Percentiles rank a stretch among this genome's conserved stretches.
Conservation (phyloP, 1,284 basidiomycete genomes). For the Pterulicium gracile region DNA sequence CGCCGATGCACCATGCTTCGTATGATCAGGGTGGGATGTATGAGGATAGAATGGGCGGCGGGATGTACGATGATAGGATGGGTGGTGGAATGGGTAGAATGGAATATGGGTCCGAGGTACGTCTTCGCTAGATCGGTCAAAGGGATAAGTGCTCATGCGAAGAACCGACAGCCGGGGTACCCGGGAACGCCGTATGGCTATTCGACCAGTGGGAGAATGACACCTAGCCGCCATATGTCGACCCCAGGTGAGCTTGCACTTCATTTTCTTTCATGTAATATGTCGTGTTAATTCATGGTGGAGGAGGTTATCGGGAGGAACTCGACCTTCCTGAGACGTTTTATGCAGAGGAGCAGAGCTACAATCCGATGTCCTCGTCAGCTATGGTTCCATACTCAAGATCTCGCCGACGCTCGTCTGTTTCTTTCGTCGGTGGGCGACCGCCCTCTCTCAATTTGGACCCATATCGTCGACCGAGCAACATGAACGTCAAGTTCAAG, state of each 20-base stretch:
- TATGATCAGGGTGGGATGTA: conserved; percentile 7
- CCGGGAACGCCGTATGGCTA: not conserved
- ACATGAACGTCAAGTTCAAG: conserved; percentile 57
- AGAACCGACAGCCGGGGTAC: not conserved
- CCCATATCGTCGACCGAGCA: conserved; percentile 32
- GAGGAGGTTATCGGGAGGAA: not conserved
- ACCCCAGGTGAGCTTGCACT: not conserved
- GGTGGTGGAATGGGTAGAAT: not conserved
- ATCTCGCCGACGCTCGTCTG: conserved; percentile 41
- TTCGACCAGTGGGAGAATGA: not conserved
- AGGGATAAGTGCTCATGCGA: not conserved
- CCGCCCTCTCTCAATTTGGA: conserved; percentile 22
- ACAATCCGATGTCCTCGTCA: conserved; percentile 20
- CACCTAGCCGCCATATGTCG: no score
- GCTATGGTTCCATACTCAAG: conserved; percentile 21
- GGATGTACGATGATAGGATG: not conserved
- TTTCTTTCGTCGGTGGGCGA: conserved; percentile 36
- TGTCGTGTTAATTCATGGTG: not conserved
- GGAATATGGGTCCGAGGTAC: not conserved
- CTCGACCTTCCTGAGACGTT: not conserved
- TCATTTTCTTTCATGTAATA: not conserved
- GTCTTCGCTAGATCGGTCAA: not conserved
- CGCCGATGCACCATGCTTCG: conserved; percentile 1
- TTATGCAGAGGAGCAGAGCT: conserved; percentile 9
- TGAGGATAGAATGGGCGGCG: not conserved